Base-by-base conservation (phyloP, 2,329 filamentous ascomycete genomes). In the Teratosphaeria zuluensis region DNA sequence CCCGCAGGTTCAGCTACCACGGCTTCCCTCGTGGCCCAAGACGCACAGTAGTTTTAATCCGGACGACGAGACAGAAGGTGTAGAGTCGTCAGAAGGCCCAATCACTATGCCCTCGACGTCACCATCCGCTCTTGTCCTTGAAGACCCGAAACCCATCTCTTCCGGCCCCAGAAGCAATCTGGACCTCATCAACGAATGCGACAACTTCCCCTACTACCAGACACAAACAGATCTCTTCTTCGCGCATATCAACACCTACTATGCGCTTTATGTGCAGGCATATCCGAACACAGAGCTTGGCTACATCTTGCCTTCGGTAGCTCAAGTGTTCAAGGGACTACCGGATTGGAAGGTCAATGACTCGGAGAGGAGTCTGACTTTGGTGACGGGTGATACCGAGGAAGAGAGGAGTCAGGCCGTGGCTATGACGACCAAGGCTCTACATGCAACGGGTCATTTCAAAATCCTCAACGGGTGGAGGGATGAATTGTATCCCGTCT, bases 401-500 rank as follows among this genome's bases (percentile, higher is more conserved):
- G 74, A 78, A 16, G 80, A 85, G 65, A 84, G 92, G 56, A 90
- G 82, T 52, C 74, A 76, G 4, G 70, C 78, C 8, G 72, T 86
- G 9, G 77, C 76, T 3, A 74, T 77, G 52, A 86, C 91, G 4
- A 79, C 86, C 38, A 70, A 77, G 1, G 82, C 87, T 64, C 89
- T 92, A 80, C 84, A 86, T 19, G 76, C 82, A n/a, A 80, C 82
- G n/a, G 77, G 81, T 6, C 83, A 82, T 1, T 97, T 97, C 70
- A 77, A 83, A 46, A 79, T 95, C 0, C 79, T 97, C 16, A 77
- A 78, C 19, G 88, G 88, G 60, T 96, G 91, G 91, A 82, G 90
- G 51, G 77, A 89, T 67, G 91, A 96, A 73, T 75, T 84, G 16
- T 95, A 90, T 77, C 86, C 90, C 0, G 83, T 95, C 7, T 94